Percentiles rank a stretch among this genome's conserved stretches.
These are phyloP conservation scores for Fragaria vesca DNA, from an alignment of 306 rosid genomes.

Conservation along the genomic window DNA sequence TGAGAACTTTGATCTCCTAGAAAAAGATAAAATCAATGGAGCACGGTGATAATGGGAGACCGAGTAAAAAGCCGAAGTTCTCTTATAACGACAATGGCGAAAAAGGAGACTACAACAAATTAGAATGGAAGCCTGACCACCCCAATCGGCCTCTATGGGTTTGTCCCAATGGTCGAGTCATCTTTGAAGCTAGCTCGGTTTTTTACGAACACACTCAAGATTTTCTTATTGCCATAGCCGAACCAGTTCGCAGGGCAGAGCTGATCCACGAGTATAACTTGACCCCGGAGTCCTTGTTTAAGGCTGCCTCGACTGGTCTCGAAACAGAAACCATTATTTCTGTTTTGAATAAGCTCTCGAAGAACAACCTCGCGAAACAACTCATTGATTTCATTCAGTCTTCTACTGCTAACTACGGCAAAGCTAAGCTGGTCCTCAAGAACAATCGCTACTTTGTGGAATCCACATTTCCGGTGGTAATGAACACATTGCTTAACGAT, in stretches of 20 bases:
- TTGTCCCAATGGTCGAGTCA: conserved; percentile 83
- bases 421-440: conserved; percentile 92
- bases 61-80: not conserved
- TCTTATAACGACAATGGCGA: conserved; percentile 11
- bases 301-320: conserved; percentile 91
- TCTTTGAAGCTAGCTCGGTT: conserved; percentile 86
- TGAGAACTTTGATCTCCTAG: not conserved
- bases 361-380: conserved; percentile 85
- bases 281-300: conserved; percentile 83
- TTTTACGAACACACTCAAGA: conserved; percentile 90
- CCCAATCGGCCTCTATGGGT: conserved; percentile 84
- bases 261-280: conserved; percentile 92
- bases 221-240: conserved; percentile 90
- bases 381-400: conserved; percentile 77
- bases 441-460: conserved; percentile 84
- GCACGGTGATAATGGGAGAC: not conserved
- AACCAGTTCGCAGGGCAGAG: conserved; percentile 98
- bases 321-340: conserved; percentile 77
- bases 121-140: conserved; percentile 79
- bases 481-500: conserved; percentile 76
- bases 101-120: conserved; percentile 68
- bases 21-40: not conserved
- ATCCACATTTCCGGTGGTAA: conserved; percentile 87
- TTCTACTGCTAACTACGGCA: conserved; percentile 85
- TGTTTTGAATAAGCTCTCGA: conserved; percentile 78